Conservation (phyloP, 2,329 filamentous ascomycete species). For the Alternaria tenuissima region DNA sequence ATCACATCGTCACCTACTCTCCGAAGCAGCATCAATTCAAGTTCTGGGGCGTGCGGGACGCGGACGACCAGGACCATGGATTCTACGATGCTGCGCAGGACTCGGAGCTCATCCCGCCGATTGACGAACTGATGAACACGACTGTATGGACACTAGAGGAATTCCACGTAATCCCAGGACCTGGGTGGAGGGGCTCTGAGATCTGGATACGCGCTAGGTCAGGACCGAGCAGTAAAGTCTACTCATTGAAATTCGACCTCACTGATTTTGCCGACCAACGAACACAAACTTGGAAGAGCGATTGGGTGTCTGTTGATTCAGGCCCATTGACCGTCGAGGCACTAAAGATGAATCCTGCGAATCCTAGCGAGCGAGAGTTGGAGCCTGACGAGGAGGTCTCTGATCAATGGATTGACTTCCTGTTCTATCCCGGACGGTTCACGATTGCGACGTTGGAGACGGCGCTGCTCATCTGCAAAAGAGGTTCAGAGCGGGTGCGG, state of each 20-base stretch:
- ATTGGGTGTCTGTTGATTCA: slow-evolving; percentile 57
- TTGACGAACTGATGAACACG: slow-evolving; percentile 60
- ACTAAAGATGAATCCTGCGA: slow-evolving; percentile 49
- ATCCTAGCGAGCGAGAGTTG: slow-evolving; percentile 47
- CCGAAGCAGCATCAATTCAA: slow-evolving; percentile 93
- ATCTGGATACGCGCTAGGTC: slow-evolving; percentile 63
- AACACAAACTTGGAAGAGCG: slow-evolving; percentile 69
- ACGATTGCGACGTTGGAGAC: slow-evolving; percentile 82
- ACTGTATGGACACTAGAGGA: slow-evolving; percentile 62
- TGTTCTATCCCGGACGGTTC: slow-evolving; percentile 85
- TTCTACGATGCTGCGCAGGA: slow-evolving; percentile 76
- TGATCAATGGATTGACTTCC: slow-evolving; percentile 85
- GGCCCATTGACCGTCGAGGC: slow-evolving; percentile 53
- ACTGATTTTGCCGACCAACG: slow-evolving; percentile 70
- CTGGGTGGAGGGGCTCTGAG: slow-evolving; percentile 51
- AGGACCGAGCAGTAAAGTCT: slow-evolving; percentile 66
- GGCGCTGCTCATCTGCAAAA: slow-evolving; percentile 81
- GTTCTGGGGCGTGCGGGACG: slow-evolving; percentile 81
- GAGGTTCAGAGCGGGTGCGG: slow-evolving; percentile 57
- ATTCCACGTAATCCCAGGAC: slow-evolving; percentile 53
- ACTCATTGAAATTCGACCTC: slow-evolving; percentile 78
- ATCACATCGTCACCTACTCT: slow-evolving; percentile 81
- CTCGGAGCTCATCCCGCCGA: slow-evolving; percentile 68
- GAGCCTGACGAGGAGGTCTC: slow-evolving; percentile 43
- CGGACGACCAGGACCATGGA: slow-evolving; percentile 64